These are phyloP conservation scores for Perilla frutescens DNA, from an alignment of 257 asterid genomes.

Conservation along the genomic window DNA sequence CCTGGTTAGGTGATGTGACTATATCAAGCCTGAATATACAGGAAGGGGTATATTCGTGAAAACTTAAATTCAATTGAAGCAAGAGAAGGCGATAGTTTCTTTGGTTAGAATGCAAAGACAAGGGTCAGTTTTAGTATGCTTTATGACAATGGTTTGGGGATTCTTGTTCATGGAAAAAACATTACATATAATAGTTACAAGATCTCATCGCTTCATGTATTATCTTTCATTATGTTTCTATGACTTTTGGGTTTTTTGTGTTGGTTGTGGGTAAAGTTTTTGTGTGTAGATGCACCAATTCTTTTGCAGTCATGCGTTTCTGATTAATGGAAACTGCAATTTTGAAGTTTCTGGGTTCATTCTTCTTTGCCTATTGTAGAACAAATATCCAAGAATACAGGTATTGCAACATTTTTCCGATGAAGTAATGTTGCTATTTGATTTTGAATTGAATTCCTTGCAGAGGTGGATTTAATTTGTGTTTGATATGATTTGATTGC, in stretches of 20 bases:
- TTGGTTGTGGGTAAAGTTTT: neutral
- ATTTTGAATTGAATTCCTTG: neutral
- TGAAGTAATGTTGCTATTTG: neutral
- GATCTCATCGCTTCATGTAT: constrained; percentile 20
- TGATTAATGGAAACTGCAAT: neutral
- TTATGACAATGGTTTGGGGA: constrained; percentile 30
- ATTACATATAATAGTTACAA: constrained; percentile 28
- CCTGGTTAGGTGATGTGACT: constrained; percentile 3
- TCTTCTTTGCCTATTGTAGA: constrained; percentile 4
- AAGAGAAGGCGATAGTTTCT: constrained; percentile 26
- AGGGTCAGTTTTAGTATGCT: constrained; percentile 26
- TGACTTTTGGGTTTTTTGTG: neutral
- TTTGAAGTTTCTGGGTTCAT: neutral
- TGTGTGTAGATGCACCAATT: neutral
- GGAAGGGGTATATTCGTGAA: constrained; percentile 27
- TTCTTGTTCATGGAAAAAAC: constrained; percentile 26
- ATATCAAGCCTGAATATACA: constrained; percentile 17
- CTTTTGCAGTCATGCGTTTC: neutral
- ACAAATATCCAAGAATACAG: neutral
- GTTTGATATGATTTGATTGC: neutral
- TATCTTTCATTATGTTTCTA: constrained; percentile 2
- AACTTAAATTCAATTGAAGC: constrained; percentile 22
- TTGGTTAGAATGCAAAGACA: constrained; percentile 36
- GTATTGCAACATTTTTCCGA: neutral
- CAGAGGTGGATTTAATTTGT: neutral